phyloP scores from a whole-genome alignment of 768 basidiomycete species.

The Boletus subparvulus region DNA sequence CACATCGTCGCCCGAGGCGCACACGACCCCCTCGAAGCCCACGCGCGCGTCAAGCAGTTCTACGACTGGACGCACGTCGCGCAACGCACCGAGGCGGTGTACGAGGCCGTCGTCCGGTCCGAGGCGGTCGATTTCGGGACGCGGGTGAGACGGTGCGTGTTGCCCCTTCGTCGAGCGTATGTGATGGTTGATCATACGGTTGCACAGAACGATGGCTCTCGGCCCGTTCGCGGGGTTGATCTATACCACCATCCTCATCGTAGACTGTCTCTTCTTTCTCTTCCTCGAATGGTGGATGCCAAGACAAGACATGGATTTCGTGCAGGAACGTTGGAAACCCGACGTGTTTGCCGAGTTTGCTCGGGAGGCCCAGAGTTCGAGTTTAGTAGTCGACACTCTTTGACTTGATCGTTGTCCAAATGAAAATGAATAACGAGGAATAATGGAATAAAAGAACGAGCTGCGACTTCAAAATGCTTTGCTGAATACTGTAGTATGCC shows the following conservation, averaged over 20 bases:
- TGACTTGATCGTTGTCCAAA: conserved; percentile 4
- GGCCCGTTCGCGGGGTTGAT: conserved; percentile 85
- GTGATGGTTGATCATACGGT: too few species aligned
- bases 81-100: conserved; percentile 80
- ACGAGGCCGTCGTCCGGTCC: conserved; percentile 61
- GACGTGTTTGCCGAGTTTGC: conserved; percentile 23
- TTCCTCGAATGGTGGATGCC: conserved; percentile 86
- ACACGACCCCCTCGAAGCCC: conserved; percentile 76
- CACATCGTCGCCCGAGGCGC: conserved; percentile 58
- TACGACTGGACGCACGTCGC: conserved; percentile 88
- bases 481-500: conserved; percentile 4
- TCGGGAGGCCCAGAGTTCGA: neutral
- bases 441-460: conserved; percentile 19
- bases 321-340: conserved; percentile 60
- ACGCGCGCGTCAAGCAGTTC: conserved; percentile 74
- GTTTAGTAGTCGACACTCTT: neutral
- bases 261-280: conserved; percentile 86
- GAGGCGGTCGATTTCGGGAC: conserved; percentile 72
- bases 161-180: neutral
- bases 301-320: conserved; percentile 72
- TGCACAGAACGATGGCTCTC: conserved; percentile 64
- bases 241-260: conserved; percentile 82
- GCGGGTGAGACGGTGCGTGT: conserved; percentile 66
- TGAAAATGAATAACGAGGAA: conserved; percentile 16
- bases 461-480: neutral